These are phyloP conservation scores for Ascochyta pisi DNA, from an alignment of 2,329 filamentous ascomycete species.

Conservation along the genomic window DNA sequence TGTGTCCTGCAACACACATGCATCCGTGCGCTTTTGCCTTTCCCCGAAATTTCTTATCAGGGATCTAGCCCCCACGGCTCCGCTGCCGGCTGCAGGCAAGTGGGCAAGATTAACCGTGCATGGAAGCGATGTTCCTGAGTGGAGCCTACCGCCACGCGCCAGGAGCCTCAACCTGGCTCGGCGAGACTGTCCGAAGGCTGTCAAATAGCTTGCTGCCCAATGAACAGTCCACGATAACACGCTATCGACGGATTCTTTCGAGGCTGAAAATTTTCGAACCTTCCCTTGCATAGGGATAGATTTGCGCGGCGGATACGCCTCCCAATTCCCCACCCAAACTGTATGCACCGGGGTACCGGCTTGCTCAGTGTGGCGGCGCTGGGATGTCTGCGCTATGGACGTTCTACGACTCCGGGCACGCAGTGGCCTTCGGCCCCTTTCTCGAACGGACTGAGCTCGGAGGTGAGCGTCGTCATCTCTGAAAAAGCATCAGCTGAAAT, in stretches of 20 bases:
- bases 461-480: constrained; percentile 14
- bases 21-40: constrained; percentile 7
- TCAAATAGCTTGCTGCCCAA: constrained; percentile 11
- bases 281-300: constrained; percentile 14
- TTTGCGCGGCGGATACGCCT: constrained; percentile 14
- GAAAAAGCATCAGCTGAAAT: constrained; percentile 12
- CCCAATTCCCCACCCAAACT: constrained; percentile 10
- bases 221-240: constrained; percentile 16
- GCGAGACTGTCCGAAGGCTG: constrained; percentile 17
- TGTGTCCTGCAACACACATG: neutral
- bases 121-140: constrained; percentile 20
- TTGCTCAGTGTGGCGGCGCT: constrained; percentile 16
- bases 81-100: constrained; percentile 16
- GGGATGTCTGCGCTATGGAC: constrained; percentile 13
- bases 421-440: constrained; percentile 18
- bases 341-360: constrained; percentile 13
- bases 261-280: constrained; percentile 19
- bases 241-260: constrained; percentile 11
- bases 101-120: constrained; percentile 20
- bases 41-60: constrained; percentile 17
- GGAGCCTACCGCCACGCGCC: constrained; percentile 19
- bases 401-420: constrained; percentile 9
- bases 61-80: constrained; percentile 20
- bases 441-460: constrained; percentile 12
- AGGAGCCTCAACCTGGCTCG: constrained; percentile 21